Percentiles rank a stretch among this genome's conserved stretches.
Conservation (phyloP, 306 rosid species). For the Quercus rubra region DNA sequence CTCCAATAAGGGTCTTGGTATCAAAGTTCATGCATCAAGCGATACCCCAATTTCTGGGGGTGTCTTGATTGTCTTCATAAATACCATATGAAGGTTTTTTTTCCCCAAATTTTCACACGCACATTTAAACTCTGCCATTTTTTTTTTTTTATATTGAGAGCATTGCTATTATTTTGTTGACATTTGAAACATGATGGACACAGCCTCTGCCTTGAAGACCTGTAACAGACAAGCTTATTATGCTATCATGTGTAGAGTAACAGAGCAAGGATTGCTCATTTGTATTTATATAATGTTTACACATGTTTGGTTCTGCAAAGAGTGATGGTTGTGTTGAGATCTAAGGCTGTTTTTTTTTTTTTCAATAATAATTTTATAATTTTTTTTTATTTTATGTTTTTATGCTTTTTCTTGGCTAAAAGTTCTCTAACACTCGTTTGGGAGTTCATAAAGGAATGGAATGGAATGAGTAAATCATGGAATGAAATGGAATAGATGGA, state of each 20-base stretch:
- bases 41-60: background rate
- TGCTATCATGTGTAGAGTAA: background rate
- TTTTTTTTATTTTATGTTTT: no score
- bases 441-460: no score
- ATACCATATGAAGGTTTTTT: background rate
- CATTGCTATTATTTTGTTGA: background rate
- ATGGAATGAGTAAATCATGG: no score
- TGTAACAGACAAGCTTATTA: background rate
- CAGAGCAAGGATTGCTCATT: background rate
- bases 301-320: background rate
- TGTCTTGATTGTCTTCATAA: background rate
- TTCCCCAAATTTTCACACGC: background rate
- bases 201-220: background rate
- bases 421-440: no score
- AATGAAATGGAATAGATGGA: no score
- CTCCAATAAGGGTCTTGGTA: background rate
- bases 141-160: background rate
- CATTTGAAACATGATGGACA: background rate
- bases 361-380: no score
- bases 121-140: background rate
- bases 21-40: background rate
- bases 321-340: background rate
- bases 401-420: no score
- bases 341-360: background rate
- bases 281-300: background rate